Evolutionary conservation across 164 flowering plant species (phyloP).

Genomic region (Chimonanthus praecox): DNA sequence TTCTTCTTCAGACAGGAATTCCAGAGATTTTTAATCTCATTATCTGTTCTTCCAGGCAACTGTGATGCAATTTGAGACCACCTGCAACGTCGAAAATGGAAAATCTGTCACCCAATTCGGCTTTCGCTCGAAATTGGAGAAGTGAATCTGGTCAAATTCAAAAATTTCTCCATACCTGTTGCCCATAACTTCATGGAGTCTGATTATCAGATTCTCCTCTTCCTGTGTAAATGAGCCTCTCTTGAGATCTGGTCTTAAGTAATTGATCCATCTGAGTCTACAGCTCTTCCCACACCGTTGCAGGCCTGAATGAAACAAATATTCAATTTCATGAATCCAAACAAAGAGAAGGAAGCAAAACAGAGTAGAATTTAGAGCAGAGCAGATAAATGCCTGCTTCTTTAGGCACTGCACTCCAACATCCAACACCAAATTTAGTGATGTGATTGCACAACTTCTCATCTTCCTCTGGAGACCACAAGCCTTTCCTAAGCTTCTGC

Average conservation of each 20-base stretch:
- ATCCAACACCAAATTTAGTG: constrained; percentile 85
- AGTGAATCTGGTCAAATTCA: background rate
- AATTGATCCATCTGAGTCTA: constrained; percentile 83
- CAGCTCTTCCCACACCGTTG: constrained; percentile 91
- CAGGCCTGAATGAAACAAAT: constrained; percentile 37
- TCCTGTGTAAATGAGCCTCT: constrained; percentile 76
- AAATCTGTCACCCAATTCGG: background rate
- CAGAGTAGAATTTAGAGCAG: background rate
- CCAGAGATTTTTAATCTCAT: constrained; percentile 90
- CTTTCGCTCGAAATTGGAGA: background rate
- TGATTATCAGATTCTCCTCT: constrained; percentile 74
- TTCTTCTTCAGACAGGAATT: constrained; percentile 89
- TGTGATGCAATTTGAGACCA: constrained; percentile 99
- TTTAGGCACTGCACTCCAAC: constrained; percentile 96
- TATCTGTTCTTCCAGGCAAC: constrained; percentile 88
- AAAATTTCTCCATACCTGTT: constrained; percentile 46
- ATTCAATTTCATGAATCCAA: background rate
- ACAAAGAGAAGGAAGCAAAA: background rate
- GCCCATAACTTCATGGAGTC: constrained; percentile 79
- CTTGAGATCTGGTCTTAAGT: constrained; percentile 83
- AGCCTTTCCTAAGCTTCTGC: constrained; percentile 88
- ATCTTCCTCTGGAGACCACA: constrained; percentile 97
- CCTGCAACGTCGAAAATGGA: constrained; percentile 28
- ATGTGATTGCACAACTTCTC: constrained; percentile 75
- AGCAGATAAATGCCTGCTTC: constrained; percentile 48